Base-by-base conservation (phyloP, 1,284 basidiomycete species). In the Ceratobasidium theobromae region DNA sequence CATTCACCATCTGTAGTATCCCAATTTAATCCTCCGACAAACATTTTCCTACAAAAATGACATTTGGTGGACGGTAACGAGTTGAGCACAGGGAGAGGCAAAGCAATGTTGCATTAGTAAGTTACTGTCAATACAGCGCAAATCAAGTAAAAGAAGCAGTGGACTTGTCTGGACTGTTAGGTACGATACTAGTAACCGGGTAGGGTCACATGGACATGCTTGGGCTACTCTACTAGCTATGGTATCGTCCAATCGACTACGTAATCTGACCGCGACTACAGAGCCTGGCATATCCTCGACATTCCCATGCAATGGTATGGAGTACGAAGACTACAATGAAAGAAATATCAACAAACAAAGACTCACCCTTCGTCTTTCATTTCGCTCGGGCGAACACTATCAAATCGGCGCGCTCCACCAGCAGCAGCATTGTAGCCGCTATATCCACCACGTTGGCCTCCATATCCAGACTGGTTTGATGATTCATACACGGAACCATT, bases 301-400 rank as follows among this genome's bases (percentile, higher is more conserved):
- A 53, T 48, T 41, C 49, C 57, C 48, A 62, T 49, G 58, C 55
- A 70, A 72, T 70, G 67, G 65, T 69, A 73, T 69, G 71, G 69
- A 62, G 45, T 33, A 60, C 45, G 70, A 54, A 60, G 68, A 45
- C 65, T 57, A 21, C 32, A 45, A 5, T 3, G 18, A 41, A 18
- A 41, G 28, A 11, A 52, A 53, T 38, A 41, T 41, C 49, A 5
- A 27, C 16, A 16, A 53, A 40, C n/a, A 16, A 53, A 43, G 65
- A 83, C 95, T 94, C 85, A 97, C 95, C 95, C 95, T 91, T 97
- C 95, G 74, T 98, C 95, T 77, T 95, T 95, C 93, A 95, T 96
- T 77, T 98, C 95, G 57, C 91, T 93, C 12, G 94, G 93, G 65
- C 91, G 83, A 27, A 95, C 82, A 21, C 84, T 85, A 55, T 88